Percentiles rank a stretch among this genome's conserved stretches.
phyloP scores from a whole-genome alignment of 768 basidiomycete genomes.

The Boletus huronensis region DNA sequence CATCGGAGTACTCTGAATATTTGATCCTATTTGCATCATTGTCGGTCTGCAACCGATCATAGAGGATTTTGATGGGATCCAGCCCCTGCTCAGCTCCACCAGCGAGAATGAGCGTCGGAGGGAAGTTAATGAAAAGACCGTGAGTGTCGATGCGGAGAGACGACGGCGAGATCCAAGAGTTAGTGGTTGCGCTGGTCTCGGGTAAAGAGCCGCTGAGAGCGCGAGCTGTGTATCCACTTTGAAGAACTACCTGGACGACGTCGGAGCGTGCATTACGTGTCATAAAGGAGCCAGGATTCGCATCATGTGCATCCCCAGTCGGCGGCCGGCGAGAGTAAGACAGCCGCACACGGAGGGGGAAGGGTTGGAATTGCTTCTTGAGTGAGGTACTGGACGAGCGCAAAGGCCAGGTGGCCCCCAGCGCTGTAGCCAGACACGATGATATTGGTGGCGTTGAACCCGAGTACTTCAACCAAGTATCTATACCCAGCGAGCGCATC shows the following conservation, averaged over 20 bases:
- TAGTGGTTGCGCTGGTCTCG: not conserved
- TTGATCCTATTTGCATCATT: not conserved
- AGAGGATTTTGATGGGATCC: not conserved
- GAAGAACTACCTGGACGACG: not conserved
- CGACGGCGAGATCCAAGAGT: not conserved
- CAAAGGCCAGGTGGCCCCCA: not conserved
- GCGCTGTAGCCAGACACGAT: constrained; percentile 2
- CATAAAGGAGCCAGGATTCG: not conserved
- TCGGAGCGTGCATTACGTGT: constrained; percentile 1
- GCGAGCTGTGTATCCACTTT: not conserved
- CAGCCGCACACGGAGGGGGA: not conserved
- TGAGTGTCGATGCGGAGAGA: not conserved
- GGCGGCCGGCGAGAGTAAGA: not conserved
- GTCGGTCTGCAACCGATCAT: not conserved
- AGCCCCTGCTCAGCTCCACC: not conserved
- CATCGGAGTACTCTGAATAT: not conserved
- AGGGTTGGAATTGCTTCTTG: not conserved
- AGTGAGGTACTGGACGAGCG: not conserved
- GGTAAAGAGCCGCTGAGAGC: not conserved
- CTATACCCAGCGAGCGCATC: constrained; percentile 6
- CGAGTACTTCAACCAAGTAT: constrained; percentile 1
- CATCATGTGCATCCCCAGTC: constrained; percentile 2
- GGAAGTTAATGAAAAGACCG: not conserved
- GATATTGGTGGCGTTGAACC: not conserved
- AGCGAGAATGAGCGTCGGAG: not conserved